Percentiles rank a stretch among this genome's conserved stretches.
These are phyloP conservation scores for Byssothecium circinans DNA, from an alignment of 2,329 filamentous ascomycete genomes.

Conservation along the genomic window DNA sequence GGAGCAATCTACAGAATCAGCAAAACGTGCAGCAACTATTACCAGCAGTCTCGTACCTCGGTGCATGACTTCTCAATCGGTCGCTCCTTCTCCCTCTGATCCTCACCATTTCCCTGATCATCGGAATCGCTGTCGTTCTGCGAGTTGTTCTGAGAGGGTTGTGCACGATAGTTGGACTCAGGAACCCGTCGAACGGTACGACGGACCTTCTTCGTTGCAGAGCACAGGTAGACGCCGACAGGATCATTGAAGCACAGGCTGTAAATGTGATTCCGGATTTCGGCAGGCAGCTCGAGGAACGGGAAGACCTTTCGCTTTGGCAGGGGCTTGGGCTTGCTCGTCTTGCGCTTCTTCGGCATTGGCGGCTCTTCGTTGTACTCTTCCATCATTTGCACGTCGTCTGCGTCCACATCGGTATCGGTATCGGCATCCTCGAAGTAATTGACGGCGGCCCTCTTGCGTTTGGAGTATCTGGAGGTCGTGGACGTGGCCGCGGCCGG, in stretches of 20 bases:
- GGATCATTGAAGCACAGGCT: slow-evolving; percentile 28
- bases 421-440: slow-evolving; percentile 29
- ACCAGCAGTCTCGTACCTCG: background rate
- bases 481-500: slow-evolving; percentile 21
- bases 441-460: slow-evolving; percentile 36
- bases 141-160: background rate
- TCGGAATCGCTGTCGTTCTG: slow-evolving; percentile 1
- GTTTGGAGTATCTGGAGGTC: slow-evolving; percentile 32
- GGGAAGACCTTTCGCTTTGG: slow-evolving; percentile 38
- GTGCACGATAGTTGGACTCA: background rate
- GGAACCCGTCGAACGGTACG: slow-evolving; percentile 30
- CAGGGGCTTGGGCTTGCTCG: slow-evolving; percentile 21
- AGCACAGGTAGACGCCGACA: slow-evolving; percentile 27
- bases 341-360: slow-evolving; percentile 24
- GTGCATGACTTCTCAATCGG: background rate
- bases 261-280: slow-evolving; percentile 41
- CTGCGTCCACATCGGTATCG: slow-evolving; percentile 13
- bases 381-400: background rate
- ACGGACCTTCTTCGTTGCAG: slow-evolving; percentile 28
- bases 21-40: too few relatives aligned
- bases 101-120: background rate
- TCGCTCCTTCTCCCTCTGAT: background rate
- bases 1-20: background rate
- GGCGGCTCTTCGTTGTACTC: background rate
- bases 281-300: slow-evolving; percentile 38